Evolutionary conservation across 768 basidiomycete genomes (phyloP), one percentile per base, ranked within the genome.

Genomic region (Pleurotus salmoneostramineus): DNA sequence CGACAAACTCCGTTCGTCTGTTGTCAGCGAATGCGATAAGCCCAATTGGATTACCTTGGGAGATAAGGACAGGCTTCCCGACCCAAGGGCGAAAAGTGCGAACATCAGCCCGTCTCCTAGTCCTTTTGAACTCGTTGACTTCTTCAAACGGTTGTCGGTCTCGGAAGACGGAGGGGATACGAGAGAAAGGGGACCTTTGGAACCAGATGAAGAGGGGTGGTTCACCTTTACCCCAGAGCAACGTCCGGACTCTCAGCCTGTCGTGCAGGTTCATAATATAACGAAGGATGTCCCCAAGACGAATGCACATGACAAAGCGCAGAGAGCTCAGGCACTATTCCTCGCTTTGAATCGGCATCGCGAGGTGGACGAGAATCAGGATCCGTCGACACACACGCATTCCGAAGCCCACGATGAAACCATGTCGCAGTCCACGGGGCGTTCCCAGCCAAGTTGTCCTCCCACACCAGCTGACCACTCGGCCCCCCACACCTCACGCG

Each of bases 1-100:
- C 33, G 84, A 86, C 61, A 74, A 76, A 36, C 66, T 85, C 42
- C 77, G 82, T 55, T 81, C 76, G 5, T 66, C 69, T 46, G 57
- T 63, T 12, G 52, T 57, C 7, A 62, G 63, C n/a, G 57, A 57
- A 42, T 62, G 58, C 37, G 62, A 52, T 55, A 57, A 40, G 15
- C 34, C 37, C 11, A 36, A 34, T 37, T 45, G 40, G 49, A 31
- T 15, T 7, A 5, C 55, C 32, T 7, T n/a, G 11, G 15, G 56
- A 44, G 14, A 34, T 33, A 33, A 17, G 11, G 31, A 37, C 10
- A 46, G 34, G 36, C 33, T 31, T 27, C 21, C 47, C 47, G 45
- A 31, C 40, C 14, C 11, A 70, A 67, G 54, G 68, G 64, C 47
- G 65, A 65, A 69, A 36, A 72, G 65, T 34, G 61, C 65, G 8